These are phyloP conservation scores for Aspergillus conjunctus DNA, from an alignment of 495 filamentous ascomycete species.

Conservation along the genomic window DNA sequence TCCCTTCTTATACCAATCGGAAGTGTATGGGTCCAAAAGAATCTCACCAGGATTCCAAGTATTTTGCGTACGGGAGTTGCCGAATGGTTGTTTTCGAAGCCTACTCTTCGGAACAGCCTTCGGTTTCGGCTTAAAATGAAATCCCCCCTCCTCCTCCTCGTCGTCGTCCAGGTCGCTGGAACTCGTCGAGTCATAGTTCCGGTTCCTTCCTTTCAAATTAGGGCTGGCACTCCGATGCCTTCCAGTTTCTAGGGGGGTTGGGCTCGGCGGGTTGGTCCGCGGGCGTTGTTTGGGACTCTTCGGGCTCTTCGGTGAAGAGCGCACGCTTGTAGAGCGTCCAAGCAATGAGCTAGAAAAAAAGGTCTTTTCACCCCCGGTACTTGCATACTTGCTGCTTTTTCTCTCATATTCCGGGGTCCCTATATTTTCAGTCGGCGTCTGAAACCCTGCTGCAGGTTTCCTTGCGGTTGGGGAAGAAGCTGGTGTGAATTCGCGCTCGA, in stretches of 20 bases:
- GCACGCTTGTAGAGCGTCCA: conserved; percentile 47
- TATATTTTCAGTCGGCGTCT: conserved; percentile 22
- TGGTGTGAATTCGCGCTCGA: conserved; percentile 44
- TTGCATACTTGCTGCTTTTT: conserved; percentile 69
- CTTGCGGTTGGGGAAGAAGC: conserved; percentile 45
- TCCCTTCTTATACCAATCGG: not conserved
- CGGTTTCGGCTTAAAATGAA: conserved; percentile 32
- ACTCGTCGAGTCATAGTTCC: conserved; percentile 39
- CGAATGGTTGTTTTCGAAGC: conserved; percentile 39
- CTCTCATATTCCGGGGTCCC: conserved; percentile 48
- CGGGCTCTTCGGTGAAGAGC: conserved; percentile 44
- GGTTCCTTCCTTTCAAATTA: conserved; percentile 29
- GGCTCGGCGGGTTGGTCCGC: conserved; percentile 42
- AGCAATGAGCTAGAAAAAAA: conserved; percentile 50
- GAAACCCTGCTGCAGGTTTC: conserved; percentile 35
- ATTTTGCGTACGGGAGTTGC: conserved; percentile 33
- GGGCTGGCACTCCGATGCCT: conserved; percentile 48
- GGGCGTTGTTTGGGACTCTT: conserved; percentile 33
- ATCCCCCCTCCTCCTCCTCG: conserved; percentile 25
- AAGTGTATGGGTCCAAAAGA: conserved; percentile 13
- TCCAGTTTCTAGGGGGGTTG: conserved; percentile 29
- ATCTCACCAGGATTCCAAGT: conserved; percentile 37
- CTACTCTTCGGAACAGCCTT: conserved; percentile 50
- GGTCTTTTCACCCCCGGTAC: conserved; percentile 69
- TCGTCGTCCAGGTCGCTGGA: conserved; percentile 42